Evolutionary conservation across 257 asterid species (phyloP).

Genomic region (Echium plantagineum): DNA sequence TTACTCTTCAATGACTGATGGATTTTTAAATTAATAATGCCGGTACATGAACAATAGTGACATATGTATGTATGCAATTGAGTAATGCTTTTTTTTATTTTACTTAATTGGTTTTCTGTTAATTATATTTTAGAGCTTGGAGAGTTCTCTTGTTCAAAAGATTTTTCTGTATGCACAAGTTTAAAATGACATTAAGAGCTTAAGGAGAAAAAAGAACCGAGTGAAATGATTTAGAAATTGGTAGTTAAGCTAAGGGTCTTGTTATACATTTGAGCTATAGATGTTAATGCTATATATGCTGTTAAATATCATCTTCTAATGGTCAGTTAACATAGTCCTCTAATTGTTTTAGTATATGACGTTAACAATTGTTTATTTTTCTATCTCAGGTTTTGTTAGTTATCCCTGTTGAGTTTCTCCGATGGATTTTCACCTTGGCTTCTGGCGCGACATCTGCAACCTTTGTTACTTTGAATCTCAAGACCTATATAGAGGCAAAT

Average conservation of each 20-base stretch:
- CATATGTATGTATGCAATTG: too few relatives aligned
- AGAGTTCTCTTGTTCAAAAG: neutral
- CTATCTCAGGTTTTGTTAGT: constrained; percentile 55
- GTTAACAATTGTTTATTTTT: constrained; percentile 15
- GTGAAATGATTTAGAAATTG: neutral
- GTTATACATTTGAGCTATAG: neutral
- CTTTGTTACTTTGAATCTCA: constrained; percentile 71
- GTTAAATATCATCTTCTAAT: too few relatives aligned
- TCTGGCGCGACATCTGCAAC: constrained; percentile 67
- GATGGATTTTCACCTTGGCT: constrained; percentile 57
- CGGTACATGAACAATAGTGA: too few relatives aligned
- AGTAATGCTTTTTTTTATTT: too few relatives aligned
- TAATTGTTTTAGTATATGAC: neutral
- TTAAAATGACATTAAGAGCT: neutral
- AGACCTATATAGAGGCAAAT: constrained; percentile 36
- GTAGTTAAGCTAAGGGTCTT: neutral
- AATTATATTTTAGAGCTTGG: too few relatives aligned
- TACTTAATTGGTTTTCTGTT: too few relatives aligned
- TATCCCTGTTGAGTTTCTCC: constrained; percentile 61
- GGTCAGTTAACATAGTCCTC: neutral
- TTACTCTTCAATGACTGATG: too few relatives aligned
- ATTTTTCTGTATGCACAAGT: neutral
- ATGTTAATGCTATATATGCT: too few relatives aligned
- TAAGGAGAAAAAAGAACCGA: neutral
- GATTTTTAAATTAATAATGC: too few relatives aligned